Conservation (phyloP, 768 basidiomycete species). For the Galerina marginata region DNA sequence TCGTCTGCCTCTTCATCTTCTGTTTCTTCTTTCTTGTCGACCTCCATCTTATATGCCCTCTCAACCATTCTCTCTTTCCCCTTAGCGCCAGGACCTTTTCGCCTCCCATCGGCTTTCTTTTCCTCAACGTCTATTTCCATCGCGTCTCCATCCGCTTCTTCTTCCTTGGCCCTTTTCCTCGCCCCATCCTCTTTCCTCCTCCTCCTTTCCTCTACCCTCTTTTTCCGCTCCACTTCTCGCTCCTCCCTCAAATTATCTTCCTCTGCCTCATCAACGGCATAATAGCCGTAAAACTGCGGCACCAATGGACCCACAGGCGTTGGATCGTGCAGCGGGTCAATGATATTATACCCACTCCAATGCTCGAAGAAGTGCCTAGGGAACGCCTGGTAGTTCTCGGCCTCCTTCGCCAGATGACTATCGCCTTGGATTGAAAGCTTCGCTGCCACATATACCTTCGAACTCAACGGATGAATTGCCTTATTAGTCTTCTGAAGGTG, state of each 20-base stretch:
- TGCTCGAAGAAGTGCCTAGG: conserved; percentile 52
- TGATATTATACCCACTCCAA: conserved; percentile 53
- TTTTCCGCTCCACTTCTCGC: not conserved
- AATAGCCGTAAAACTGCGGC: conserved; percentile 72
- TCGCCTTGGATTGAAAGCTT: conserved; percentile 50
- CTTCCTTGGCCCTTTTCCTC: not conserved
- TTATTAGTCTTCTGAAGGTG: conserved; percentile 25
- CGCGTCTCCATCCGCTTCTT: not conserved
- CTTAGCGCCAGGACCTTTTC: too few relatives aligned
- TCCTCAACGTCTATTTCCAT: not conserved
- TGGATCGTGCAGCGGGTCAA: conserved; percentile 46
- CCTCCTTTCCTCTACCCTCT: not conserved
- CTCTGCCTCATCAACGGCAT: conserved; percentile 33
- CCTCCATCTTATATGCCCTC: too few relatives aligned
- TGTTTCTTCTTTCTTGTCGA: not conserved
- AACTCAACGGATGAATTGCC: conserved; percentile 36
- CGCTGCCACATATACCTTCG: conserved; percentile 46
- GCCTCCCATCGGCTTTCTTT: not conserved
- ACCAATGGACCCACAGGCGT: conserved; percentile 55
- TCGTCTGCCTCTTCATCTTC: not conserved
- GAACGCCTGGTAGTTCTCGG: conserved; percentile 49
- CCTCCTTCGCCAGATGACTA: conserved; percentile 44
- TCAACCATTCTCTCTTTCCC: not conserved
- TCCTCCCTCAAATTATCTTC: conserved; percentile 3
- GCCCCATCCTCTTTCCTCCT: not conserved